A percentile compares a stretch with the other conserved stretches of the same genome.
Conservation (phyloP, 1,284 basidiomycete genomes). For the Acaromyces ingoldii region DNA sequence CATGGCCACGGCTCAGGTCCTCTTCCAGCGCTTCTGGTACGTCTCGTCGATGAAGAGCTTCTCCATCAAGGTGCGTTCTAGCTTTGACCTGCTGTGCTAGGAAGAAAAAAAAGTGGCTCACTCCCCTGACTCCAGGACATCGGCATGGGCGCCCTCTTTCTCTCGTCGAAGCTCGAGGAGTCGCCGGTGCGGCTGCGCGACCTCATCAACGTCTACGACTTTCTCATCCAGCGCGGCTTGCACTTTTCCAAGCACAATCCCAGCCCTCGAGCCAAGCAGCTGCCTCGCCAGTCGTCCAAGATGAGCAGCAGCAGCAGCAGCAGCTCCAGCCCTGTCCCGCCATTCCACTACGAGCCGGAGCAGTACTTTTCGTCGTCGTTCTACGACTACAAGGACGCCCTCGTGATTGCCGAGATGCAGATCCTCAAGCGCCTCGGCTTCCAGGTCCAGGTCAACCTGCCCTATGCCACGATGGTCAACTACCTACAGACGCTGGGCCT, state of each 20-base stretch:
- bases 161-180: conserved; percentile 94
- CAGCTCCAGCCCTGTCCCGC: neutral
- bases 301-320: neutral
- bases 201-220: conserved; percentile 88
- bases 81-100: neutral
- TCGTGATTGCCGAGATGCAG: conserved; percentile 96
- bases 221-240: conserved; percentile 55
- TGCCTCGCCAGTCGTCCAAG: neutral
- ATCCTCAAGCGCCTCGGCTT: conserved; percentile 68
- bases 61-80: conserved; percentile 66
- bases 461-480: conserved; percentile 90
- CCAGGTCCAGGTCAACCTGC: conserved; percentile 65
- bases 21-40: conserved; percentile 96
- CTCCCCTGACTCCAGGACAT: conserved; percentile 59
- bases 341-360: conserved; percentile 66
- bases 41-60: conserved; percentile 91
- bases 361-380: conserved; percentile 76
- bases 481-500: conserved; percentile 86
- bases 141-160: conserved; percentile 84
- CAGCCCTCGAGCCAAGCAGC: neutral
- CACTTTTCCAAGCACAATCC: conserved; percentile 10
- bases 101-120: too few species aligned
- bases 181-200: conserved; percentile 82
- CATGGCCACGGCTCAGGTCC: conserved; percentile 88
- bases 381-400: conserved; percentile 79